Conservation (phyloP, 495 filamentous ascomycete genomes). For the Penicillium pulvis region DNA sequence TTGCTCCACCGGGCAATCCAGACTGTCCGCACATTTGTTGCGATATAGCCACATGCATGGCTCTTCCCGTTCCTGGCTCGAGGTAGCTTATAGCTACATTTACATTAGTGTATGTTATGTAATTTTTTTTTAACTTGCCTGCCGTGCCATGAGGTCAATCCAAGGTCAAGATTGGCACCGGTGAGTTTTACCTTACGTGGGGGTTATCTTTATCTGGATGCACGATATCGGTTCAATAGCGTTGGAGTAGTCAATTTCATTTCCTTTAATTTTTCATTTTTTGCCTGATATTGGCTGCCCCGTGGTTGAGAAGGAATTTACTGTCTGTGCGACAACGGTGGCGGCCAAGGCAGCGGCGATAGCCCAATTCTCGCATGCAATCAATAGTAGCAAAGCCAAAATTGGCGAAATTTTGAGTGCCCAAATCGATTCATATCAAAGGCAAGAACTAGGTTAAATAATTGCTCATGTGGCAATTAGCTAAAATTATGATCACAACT, state of each 20-base stretch:
- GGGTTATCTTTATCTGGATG: background rate
- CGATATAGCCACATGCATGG: background rate
- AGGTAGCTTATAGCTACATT: background rate
- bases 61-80: background rate
- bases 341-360: slow-evolving; percentile 10
- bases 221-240: slow-evolving; percentile 3
- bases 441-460: background rate
- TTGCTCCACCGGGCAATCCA: slow-evolving; percentile 9
- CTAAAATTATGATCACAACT: background rate
- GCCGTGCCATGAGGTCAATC: background rate
- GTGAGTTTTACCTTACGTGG: background rate
- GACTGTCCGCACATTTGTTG: background rate
- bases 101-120: background rate
- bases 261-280: background rate
- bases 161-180: background rate
- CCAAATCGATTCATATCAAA: background rate
- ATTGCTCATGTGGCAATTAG: background rate
- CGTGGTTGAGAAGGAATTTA: slow-evolving; percentile 2
- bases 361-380: slow-evolving; percentile 1
- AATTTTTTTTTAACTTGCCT: background rate
- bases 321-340: slow-evolving; percentile 16
- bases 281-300: slow-evolving; percentile 1
- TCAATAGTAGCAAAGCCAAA: slow-evolving; percentile 16
- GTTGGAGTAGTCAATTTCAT: background rate
- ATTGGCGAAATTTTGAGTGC: slow-evolving; percentile 6